phyloP scores from a whole-genome alignment of 192 early-diverging fungal species.

The Backusella tuberculispora region DNA sequence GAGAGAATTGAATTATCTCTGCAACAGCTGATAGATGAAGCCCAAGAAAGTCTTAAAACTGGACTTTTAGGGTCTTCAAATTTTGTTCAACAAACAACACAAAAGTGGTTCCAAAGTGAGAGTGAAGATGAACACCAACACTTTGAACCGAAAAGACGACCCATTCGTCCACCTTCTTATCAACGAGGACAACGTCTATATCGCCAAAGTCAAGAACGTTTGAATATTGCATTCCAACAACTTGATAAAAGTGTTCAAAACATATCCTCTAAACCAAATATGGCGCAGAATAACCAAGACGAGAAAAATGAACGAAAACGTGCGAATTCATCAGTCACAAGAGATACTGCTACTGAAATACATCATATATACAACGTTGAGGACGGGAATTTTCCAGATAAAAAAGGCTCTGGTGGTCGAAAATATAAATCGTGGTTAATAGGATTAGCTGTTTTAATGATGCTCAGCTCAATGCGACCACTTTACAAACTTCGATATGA shows the following conservation, averaged over 20 bases:
- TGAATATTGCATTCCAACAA: conserved; percentile 10
- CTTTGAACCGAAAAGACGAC: background rate
- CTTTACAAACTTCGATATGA: background rate
- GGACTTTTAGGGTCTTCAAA: background rate
- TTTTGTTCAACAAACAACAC: background rate
- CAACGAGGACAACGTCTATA: background rate
- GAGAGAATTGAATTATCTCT: conserved; percentile 4
- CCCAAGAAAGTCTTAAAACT: conserved; percentile 12
- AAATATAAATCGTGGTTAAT: conserved; percentile 11
- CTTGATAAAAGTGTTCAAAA: conserved; percentile 10
- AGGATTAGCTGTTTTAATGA: background rate
- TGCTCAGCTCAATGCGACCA: background rate
- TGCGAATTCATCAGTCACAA: background rate
- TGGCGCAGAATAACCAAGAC: background rate
- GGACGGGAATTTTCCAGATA: background rate
- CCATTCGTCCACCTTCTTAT: background rate
- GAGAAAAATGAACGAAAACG: background rate
- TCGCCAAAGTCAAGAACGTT: background rate
- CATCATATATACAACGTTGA: background rate
- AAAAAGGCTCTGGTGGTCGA: background rate
- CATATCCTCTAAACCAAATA: background rate
- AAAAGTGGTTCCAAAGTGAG: background rate
- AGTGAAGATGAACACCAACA: background rate
- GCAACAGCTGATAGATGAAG: conserved; percentile 21
- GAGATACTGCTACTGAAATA: background rate